Evolutionary conservation across 192 early-diverging fungal species (phyloP).

Genomic region (Rhizophagus sp.): DNA sequence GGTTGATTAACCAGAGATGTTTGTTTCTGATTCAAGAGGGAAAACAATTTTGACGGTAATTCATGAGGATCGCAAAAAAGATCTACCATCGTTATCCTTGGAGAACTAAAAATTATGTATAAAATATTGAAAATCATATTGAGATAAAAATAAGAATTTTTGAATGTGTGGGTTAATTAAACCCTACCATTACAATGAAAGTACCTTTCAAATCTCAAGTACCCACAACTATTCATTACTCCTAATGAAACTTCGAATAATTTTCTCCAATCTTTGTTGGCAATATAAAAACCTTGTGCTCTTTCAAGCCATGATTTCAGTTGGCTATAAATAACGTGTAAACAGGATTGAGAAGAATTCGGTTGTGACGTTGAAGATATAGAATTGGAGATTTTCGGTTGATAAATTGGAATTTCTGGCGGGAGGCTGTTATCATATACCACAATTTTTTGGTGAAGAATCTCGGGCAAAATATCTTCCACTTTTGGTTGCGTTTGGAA

Average conservation of each 20-base stretch:
- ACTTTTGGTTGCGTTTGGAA: neutral
- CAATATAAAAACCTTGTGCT: conserved; percentile 20
- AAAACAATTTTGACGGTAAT: conserved; percentile 13
- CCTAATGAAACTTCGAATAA: conserved; percentile 23
- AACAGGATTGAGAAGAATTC: conserved; percentile 3
- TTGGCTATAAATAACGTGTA: neutral
- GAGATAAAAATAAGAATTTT: neutral
- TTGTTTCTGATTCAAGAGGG: neutral
- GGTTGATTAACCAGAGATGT: neutral
- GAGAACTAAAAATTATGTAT: conserved; percentile 1
- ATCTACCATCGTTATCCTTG: conserved; percentile 2
- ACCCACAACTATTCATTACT: conserved; percentile 20
- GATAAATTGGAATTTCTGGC: neutral
- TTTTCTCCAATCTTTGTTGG: conserved; percentile 16
- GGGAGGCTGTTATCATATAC: neutral
- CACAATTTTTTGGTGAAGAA: conserved; percentile 8
- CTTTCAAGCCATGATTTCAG: conserved; percentile 16
- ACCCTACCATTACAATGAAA: neutral
- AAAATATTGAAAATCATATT: neutral
- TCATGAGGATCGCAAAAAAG: conserved; percentile 8
- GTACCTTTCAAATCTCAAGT: conserved; percentile 23
- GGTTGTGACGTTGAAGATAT: neutral
- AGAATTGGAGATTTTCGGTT: neutral
- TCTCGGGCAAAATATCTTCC: conserved; percentile 1
- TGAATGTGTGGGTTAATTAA: neutral